A percentile compares a stretch with the other conserved stretches of the same genome.
Evolutionary conservation across 169 alveolate species (phyloP).

Genomic region (Babesia divergens): DNA sequence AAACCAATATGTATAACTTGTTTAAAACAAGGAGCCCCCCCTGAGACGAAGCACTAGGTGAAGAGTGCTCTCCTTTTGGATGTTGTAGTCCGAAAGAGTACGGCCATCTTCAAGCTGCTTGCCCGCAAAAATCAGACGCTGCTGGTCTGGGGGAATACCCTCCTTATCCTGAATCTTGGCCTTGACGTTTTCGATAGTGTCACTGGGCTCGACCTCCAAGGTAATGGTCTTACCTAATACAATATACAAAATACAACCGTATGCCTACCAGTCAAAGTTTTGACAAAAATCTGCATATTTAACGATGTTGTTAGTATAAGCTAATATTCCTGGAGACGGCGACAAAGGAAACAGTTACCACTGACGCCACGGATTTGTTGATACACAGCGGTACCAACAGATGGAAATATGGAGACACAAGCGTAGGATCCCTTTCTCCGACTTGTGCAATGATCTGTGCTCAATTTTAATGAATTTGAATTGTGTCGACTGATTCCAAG

Average conservation of each 20-base stretch:
- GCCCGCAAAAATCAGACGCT: constrained; percentile 98
- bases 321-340: not conserved
- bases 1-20: not conserved
- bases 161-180: constrained; percentile 96
- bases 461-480: not conserved
- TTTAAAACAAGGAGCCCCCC: constrained; percentile 90
- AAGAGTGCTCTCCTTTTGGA: constrained; percentile 96
- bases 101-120: constrained; percentile 98
- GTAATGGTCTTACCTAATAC: constrained; percentile 85
- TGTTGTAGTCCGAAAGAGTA: constrained; percentile 97
- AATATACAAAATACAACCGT: not conserved
- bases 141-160: constrained; percentile 99
- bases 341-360: constrained; percentile 3
- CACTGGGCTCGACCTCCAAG: constrained; percentile 94
- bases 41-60: constrained; percentile 97
- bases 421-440: not conserved
- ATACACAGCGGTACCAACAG: not conserved
- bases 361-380: not conserved
- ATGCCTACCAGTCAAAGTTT: constrained; percentile 82
- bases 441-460: not conserved
- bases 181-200: constrained; percentile 96
- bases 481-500: constrained; percentile 8
- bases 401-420: not conserved
- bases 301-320: not conserved
- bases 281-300: constrained; percentile 32